Evolutionary conservation across 2,329 filamentous ascomycete genomes (phyloP), one percentile per base, ranked within the genome.

Genomic region (Hymenoscyphus linearis): DNA sequence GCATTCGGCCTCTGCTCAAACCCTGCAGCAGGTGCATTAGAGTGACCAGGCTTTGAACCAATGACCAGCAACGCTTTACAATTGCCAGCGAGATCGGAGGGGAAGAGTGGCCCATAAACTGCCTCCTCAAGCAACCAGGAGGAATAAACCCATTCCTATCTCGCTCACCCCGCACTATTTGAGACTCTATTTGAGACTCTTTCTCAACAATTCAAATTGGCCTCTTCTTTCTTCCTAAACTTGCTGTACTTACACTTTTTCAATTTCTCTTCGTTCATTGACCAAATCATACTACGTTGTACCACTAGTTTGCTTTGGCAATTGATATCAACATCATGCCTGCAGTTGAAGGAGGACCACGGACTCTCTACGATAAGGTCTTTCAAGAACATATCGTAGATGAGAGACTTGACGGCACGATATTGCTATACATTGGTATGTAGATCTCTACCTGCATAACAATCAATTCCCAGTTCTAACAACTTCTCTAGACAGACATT

Each of bases 361-460:
- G 87, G 77, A 96, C 93, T 70, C 83, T 97, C 73, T 98, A 98
- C 79, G 93, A 98, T 83, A 98, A 98, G 86, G 93, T 98, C 77
- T 89, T 98, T 72, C 85, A 91, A 71, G 88, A 88, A 79, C 95
- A 99, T 76, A 88, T 98, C 71, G 93, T 99, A 73, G 91, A 97
- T 73, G 90, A 96, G 84, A 91, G 93, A 82, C 85, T 91, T 60
- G 93, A 98, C 78, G 93, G 93, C 77, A 97, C 93, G 62, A 82
- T 96, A 71, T 80, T 96, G 67, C 82, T 98, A 62, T 98, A 98
- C 76, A 98, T 98, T 74, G 91, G 91, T 92, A 80, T 69, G 85
- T 75, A 27, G 16, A 13, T 26, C 36, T 37, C 10, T n/a, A 25
- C 10, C 12, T 16, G 7, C 16, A 57, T 35, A 5, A 5, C 25